A percentile compares a stretch with the other conserved stretches of the same genome.
phyloP scores from a whole-genome alignment of 73 alveolate genomes.

The Halteria grandinella region DNA sequence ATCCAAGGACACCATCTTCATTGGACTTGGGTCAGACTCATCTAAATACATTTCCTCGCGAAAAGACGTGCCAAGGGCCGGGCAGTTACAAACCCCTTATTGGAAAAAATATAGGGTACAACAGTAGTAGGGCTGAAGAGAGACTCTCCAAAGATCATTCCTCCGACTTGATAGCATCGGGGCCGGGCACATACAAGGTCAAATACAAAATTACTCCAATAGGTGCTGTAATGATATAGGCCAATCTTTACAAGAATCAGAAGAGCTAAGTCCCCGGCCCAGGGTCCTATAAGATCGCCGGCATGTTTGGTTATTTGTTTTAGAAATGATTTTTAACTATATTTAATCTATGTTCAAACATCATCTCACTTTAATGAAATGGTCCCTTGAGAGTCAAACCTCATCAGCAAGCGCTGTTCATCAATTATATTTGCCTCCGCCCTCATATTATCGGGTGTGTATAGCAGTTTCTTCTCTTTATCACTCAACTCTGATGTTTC shows the following conservation, averaged over 20 bases:
- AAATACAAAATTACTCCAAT: neutral
- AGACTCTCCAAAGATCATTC: no score
- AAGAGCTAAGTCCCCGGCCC: constrained; percentile 28
- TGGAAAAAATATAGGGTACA: neutral
- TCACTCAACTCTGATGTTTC: constrained; percentile 26
- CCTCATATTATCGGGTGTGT: no score
- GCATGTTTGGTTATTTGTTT: neutral
- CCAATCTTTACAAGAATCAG: neutral
- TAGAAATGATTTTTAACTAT: no score
- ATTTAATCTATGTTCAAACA: neutral
- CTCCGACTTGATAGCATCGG: no score
- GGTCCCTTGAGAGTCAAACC: neutral
- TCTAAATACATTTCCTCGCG: neutral
- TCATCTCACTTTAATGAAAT: neutral
- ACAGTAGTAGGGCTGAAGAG: no score
- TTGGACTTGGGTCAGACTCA: neutral
- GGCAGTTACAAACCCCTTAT: constrained; percentile 7
- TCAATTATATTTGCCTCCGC: no score
- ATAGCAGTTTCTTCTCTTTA: constrained; percentile 29
- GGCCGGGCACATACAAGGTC: constrained; percentile 16
- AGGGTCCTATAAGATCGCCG: neutral
- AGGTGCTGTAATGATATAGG: constrained; percentile 20
- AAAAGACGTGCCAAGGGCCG: constrained; percentile 4
- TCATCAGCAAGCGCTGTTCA: neutral
- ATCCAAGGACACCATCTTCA: neutral